Conservation (phyloP, 2,329 filamentous ascomycete species). For the Claviceps arundinis region DNA sequence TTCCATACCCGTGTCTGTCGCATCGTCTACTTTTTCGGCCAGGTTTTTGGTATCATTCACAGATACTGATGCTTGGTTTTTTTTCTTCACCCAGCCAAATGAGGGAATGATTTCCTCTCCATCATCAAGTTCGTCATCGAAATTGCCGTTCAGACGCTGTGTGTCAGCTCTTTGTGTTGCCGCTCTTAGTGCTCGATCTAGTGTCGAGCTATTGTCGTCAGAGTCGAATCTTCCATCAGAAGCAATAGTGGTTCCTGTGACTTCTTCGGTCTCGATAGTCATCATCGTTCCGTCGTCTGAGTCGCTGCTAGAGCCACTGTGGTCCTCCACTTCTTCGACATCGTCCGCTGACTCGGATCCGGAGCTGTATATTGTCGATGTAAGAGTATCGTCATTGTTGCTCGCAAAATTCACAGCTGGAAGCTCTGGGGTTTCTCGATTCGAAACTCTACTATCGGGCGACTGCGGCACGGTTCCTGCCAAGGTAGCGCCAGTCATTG, state of each 20-base stretch:
- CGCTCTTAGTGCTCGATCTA: conserved; percentile 66
- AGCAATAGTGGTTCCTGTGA: conserved; percentile 53
- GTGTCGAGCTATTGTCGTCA: conserved; percentile 52
- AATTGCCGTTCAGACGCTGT: conserved; percentile 40
- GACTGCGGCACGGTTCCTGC: conserved; percentile 35
- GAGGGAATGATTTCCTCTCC: conserved; percentile 62
- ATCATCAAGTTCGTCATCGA: conserved; percentile 42
- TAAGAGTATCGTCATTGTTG: conserved; percentile 51
- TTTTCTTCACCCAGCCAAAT: conserved; percentile 60
- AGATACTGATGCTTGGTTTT: conserved; percentile 10
- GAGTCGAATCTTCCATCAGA: conserved; percentile 48
- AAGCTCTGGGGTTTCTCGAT: conserved; percentile 53
- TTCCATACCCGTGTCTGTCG: conserved; percentile 20
- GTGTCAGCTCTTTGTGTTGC: conserved; percentile 67
- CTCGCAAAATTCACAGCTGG: conserved; percentile 51
- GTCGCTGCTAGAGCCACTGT: conserved; percentile 35
- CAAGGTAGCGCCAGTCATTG: conserved; percentile 25
- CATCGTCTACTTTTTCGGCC: conserved; percentile 20
- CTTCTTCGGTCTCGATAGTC: conserved; percentile 69
- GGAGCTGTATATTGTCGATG: conserved; percentile 68
- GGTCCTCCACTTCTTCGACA: conserved; percentile 40
- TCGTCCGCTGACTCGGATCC: conserved; percentile 45
- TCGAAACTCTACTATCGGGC: conserved; percentile 50
- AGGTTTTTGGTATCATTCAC: conserved; percentile 13
- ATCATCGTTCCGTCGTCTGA: conserved; percentile 69